Conservation (phyloP, 352 stramenopile species). For the Globisporangium cylindrosporum region DNA sequence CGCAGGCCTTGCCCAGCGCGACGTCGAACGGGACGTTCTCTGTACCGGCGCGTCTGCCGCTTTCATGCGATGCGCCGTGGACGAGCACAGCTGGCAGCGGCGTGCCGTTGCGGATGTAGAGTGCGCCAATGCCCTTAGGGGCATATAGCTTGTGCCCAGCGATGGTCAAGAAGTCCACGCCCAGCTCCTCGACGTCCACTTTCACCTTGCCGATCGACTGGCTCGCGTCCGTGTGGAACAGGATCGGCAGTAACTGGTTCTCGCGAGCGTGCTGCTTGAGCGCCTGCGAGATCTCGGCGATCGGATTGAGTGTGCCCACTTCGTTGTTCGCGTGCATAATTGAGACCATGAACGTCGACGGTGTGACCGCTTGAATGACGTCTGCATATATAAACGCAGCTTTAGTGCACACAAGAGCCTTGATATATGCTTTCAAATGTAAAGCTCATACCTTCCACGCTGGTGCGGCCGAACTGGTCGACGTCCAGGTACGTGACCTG, state of each 20-base stretch:
- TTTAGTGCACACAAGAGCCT: not conserved
- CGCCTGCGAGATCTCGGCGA: slow-evolving; percentile 81
- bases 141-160: slow-evolving; percentile 98
- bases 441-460: slow-evolving; percentile 28
- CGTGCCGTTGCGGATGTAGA: slow-evolving; percentile 65
- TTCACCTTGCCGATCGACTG: slow-evolving; percentile 95
- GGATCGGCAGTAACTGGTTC: slow-evolving; percentile 45
- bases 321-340: slow-evolving; percentile 99
- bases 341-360: slow-evolving; percentile 92
- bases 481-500: slow-evolving; percentile 73
- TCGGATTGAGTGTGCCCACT: slow-evolving; percentile 94
- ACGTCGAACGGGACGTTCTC: slow-evolving; percentile 96
- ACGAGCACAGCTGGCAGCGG: slow-evolving; percentile 65
- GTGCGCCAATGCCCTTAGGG: slow-evolving; percentile 89
- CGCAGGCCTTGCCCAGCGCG: slow-evolving; percentile 88
- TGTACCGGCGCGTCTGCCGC: slow-evolving; percentile 91
- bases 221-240: slow-evolving; percentile 97
- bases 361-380: slow-evolving; percentile 77
- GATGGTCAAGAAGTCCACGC: slow-evolving; percentile 95
- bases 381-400: slow-evolving; percentile 27
- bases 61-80: slow-evolving; percentile 92
- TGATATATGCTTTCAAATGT: not conserved
- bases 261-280: slow-evolving; percentile 34
- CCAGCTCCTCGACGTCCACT: slow-evolving; percentile 73
- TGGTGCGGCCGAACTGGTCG: slow-evolving; percentile 47